phyloP scores from a whole-genome alignment of 2,329 filamentous ascomycete species.

The Colletotrichum liriopes region DNA sequence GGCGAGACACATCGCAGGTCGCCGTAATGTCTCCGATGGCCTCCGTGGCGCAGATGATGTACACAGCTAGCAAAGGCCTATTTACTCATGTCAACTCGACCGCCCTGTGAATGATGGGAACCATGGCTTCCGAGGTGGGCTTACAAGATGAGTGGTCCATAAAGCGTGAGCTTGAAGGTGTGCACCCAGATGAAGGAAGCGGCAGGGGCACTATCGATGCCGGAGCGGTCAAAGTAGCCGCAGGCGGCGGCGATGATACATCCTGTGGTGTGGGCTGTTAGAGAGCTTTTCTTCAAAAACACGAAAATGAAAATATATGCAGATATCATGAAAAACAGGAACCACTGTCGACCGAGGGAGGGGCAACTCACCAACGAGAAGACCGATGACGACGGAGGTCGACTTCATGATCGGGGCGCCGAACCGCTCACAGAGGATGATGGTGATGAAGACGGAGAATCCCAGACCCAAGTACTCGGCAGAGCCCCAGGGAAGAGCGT shows the following conservation, averaged over 20 bases:
- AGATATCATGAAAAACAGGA: too few relatives aligned
- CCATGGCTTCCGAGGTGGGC: not conserved
- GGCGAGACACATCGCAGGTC: conserved; percentile 83
- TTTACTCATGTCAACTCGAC: not conserved
- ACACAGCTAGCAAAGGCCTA: conserved; percentile 75
- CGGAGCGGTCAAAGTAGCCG: conserved; percentile 83
- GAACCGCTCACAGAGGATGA: conserved; percentile 86
- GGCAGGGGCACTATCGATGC: conserved; percentile 79
- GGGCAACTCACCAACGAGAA: conserved; percentile 60
- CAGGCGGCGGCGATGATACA: conserved; percentile 85
- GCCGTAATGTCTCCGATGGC: conserved; percentile 87
- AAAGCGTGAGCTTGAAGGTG: conserved; percentile 81
- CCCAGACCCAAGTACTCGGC: conserved; percentile 85
- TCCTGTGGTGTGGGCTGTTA: conserved; percentile 57
- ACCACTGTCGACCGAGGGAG: too few relatives aligned
- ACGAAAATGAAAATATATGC: too few relatives aligned
- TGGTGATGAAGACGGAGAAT: conserved; percentile 84
- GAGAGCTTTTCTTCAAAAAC: too few relatives aligned
- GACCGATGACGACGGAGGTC: conserved; percentile 81
- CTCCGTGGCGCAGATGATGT: conserved; percentile 83
- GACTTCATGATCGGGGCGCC: conserved; percentile 90
- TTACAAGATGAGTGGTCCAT: conserved; percentile 78
- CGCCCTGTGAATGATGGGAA: not conserved
- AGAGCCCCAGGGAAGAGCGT: conserved; percentile 82
- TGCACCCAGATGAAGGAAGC: conserved; percentile 85